Conservation (phyloP, 371 early-diverging fungal species). For the Saksenaea vasiformis region DNA sequence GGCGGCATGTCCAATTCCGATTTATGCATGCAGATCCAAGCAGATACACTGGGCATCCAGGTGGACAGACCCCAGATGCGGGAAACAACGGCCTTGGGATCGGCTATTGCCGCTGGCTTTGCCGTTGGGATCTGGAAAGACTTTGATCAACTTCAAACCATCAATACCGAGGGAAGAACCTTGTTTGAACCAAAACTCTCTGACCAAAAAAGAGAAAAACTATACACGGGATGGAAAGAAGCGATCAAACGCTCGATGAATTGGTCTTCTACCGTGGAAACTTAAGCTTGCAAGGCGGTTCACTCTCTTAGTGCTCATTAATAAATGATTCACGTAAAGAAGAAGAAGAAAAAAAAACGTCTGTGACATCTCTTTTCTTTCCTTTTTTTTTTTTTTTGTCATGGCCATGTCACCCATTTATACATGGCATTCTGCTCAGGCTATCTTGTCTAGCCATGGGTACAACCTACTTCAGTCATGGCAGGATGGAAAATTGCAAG, state of each 20-base stretch:
- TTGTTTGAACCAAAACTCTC: constrained; percentile 39
- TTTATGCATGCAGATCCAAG: constrained; percentile 88
- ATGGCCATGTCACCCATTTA: background rate
- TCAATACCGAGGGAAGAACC: constrained; percentile 26
- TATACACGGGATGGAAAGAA: constrained; percentile 73
- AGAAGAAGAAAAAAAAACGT: too few relatives aligned
- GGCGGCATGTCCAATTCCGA: constrained; percentile 93
- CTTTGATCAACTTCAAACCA: constrained; percentile 25
- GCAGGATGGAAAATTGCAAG: background rate
- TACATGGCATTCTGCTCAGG: background rate
- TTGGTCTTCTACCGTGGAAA: constrained; percentile 35
- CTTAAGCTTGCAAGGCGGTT: too few relatives aligned
- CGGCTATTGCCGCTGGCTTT: constrained; percentile 90
- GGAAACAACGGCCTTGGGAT: constrained; percentile 93
- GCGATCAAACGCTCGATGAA: constrained; percentile 73
- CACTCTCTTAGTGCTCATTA: too few relatives aligned
- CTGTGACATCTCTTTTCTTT: background rate
- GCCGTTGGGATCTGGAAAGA: constrained; percentile 75
- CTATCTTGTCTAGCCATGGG: background rate
- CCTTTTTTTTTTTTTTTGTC: too few relatives aligned
- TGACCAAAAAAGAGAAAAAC: constrained; percentile 52
- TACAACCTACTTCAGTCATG: background rate
- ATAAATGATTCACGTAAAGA: too few relatives aligned
- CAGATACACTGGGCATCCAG: constrained; percentile 80
- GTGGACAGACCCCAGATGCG: constrained; percentile 87